phyloP scores from a whole-genome alignment of 805 yeast species.

The Kluyveromyces aestuarii region DNA sequence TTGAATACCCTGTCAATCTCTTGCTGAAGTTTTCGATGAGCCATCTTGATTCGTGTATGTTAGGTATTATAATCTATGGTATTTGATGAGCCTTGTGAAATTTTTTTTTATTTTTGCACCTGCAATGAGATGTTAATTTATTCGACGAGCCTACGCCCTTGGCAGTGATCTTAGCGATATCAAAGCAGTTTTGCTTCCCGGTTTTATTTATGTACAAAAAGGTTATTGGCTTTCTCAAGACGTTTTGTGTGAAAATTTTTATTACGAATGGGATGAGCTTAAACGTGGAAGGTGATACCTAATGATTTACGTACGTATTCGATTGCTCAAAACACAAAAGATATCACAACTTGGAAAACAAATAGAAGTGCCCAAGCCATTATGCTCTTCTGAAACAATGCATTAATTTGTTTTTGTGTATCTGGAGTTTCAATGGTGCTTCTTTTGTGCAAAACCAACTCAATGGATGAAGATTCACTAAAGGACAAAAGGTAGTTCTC shows the following conservation, averaged over 20 bases:
- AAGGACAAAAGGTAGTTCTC: background rate
- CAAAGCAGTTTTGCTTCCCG: background rate
- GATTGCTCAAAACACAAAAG: background rate
- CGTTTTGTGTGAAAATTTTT: background rate
- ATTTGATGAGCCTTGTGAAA: background rate
- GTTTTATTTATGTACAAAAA: no score
- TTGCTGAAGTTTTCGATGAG: constrained; percentile 40
- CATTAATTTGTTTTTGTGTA: background rate
- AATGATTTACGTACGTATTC: background rate
- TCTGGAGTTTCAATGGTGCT: background rate
- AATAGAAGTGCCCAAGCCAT: background rate
- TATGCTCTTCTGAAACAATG: background rate
- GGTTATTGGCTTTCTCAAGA: background rate
- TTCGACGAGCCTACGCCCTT: background rate
- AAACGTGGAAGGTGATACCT: constrained; percentile 1
- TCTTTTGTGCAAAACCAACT: background rate
- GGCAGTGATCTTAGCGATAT: background rate
- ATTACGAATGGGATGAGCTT: background rate
- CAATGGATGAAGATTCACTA: background rate
- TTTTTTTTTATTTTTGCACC: background rate
- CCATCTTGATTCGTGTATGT: constrained; percentile 23
- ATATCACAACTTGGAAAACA: background rate
- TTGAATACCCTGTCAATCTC: constrained; percentile 87
- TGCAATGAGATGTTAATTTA: background rate
- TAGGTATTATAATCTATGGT: background rate